Base-by-base conservation (phyloP, 768 basidiomycete species). In the Tremella fuciformis region DNA sequence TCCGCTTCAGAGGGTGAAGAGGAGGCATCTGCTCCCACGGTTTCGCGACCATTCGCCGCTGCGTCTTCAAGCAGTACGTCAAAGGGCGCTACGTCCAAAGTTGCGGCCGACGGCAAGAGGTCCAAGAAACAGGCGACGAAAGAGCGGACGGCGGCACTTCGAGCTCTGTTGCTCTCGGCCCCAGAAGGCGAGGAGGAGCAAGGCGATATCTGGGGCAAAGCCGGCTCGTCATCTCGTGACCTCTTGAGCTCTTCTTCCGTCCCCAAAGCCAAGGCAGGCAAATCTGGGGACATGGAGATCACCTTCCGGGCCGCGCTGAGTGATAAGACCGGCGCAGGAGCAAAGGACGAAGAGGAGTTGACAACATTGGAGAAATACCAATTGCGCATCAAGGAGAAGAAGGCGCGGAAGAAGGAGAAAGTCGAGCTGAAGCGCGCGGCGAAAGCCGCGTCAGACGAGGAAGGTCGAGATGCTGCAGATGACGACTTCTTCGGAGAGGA, bases 301-400 rank as follows among this genome's bases (percentile, higher is more conserved):
- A 97, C 94, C 0, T 98, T 99, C 76, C 86, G 84, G 15, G 29
- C 90, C 96, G 1, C 94, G 86, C 3, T 79, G 98, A 52, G 26
- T 29, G 39, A 46, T 4, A 46, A 46, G n/a, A 85, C 81, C 57
- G 83, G 80, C 50, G 19, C 13, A 73, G 59, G 66, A 13, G 82
- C 80, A 64, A 57, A 65, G 19, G 75, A 76, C 37, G 80, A 80
- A 15, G 81, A 81, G 52, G 83, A 89, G n/a, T 87, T 94, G 79
- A 97, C 88, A 3, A 89, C 91, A 1, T 77, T 98, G 34, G 91
- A 93, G 71, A 85, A 79, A 69, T 99, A 99, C 77, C 86, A 89
- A 76, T 80, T 88, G 63, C 92, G 92, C 78, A 84, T 88, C 82
- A 86, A 83, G 77, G 92, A 97, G 78, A 93, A 90, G 80, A 82